phyloP scores from a whole-genome alignment of 805 yeast genomes.

The Candida mattraensis region DNA sequence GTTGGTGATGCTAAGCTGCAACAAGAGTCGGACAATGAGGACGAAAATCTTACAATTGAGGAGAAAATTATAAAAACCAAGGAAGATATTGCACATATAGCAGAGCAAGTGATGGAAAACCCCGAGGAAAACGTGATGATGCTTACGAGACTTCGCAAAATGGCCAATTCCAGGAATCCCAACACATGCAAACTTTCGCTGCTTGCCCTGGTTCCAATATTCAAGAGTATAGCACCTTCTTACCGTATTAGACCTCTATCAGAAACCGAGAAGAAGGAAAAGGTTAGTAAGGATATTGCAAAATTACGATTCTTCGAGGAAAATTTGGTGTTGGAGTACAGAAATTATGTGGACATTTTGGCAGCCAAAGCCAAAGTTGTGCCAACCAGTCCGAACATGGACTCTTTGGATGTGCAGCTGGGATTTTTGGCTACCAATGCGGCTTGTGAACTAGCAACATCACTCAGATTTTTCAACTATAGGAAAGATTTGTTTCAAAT shows the following conservation, averaged over 20 bases:
- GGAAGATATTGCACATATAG: slow-evolving; percentile 81
- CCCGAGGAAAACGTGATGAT: slow-evolving; percentile 81
- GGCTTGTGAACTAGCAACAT: slow-evolving; percentile 70
- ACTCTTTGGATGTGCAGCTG: slow-evolving; percentile 38
- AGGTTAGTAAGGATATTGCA: slow-evolving; percentile 80
- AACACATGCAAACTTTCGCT: slow-evolving; percentile 71
- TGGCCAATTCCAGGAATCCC: slow-evolving; percentile 66
- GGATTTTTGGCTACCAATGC: slow-evolving; percentile 70
- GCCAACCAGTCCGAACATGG: slow-evolving; percentile 26
- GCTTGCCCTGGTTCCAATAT: slow-evolving; percentile 78
- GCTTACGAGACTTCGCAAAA: slow-evolving; percentile 64
- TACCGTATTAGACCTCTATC: slow-evolving; percentile 81
- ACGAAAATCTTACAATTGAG: slow-evolving; percentile 47
- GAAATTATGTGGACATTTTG: slow-evolving; percentile 60
- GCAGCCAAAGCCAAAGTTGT: slow-evolving; percentile 37
- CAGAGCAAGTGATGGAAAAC: slow-evolving; percentile 75
- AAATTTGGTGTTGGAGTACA: slow-evolving; percentile 66
- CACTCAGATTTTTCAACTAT: slow-evolving; percentile 78
- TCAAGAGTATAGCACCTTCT: slow-evolving; percentile 83
- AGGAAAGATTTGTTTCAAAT: slow-evolving; percentile 72
- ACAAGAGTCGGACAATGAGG: slow-evolving; percentile 36
- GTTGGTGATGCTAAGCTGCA: slow-evolving; percentile 15
- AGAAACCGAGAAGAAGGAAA: slow-evolving; percentile 78
- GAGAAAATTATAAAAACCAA: slow-evolving; percentile 62
- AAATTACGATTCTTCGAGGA: slow-evolving; percentile 80